Base-by-base conservation (phyloP, 805 yeast species). In the Candida nemodendra region DNA sequence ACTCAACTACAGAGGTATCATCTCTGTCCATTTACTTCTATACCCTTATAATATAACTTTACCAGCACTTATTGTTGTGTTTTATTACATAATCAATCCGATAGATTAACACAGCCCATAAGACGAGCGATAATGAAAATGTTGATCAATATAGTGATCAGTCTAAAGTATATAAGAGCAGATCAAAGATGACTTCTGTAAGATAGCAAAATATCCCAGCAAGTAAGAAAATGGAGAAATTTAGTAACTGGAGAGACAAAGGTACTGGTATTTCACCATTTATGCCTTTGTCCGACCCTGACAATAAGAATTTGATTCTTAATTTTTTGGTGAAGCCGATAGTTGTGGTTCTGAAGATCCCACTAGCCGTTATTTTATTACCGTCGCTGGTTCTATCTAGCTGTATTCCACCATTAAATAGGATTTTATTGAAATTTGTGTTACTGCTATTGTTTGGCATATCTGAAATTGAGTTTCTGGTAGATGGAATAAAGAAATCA, bases 251-350 rank as follows among this genome's bases (percentile, higher is more conserved):
- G 81, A 74, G 96, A 61, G 96, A 88, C 56, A 84, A 80, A 45
- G 93, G 91, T 4, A 89, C 96, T 1, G 96, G 96, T n/a, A 84
- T 89, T 24, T 81, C 95, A 0, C 96, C 96, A 3, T 88, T 87
- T 49, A 67, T 84, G 64, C 95, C 95, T 1, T 48, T 57, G 0
- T 49, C 64, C n/a, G 42, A 57, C 28, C 56, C 70, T 6, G 36
- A 38, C 9, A 24, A 35, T 18, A 40, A 34, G 5, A 38, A 26
- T 12, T 21, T 26, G 6, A 4, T 45, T 2, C 18, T 34, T 13
- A 44, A 21, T 13, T 47, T 35, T 32, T 19, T 42, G 2, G 12
- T 41, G 5, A 45, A 47, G n/a, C 65, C 45, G 19, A 32, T 51
- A 2, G 34, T 48, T 7, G 51, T 58, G 7, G 18, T 54, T 4